Evolutionary conservation across 2,329 filamentous ascomycete genomes (phyloP).

Genomic region (Alternaria longipes): DNA sequence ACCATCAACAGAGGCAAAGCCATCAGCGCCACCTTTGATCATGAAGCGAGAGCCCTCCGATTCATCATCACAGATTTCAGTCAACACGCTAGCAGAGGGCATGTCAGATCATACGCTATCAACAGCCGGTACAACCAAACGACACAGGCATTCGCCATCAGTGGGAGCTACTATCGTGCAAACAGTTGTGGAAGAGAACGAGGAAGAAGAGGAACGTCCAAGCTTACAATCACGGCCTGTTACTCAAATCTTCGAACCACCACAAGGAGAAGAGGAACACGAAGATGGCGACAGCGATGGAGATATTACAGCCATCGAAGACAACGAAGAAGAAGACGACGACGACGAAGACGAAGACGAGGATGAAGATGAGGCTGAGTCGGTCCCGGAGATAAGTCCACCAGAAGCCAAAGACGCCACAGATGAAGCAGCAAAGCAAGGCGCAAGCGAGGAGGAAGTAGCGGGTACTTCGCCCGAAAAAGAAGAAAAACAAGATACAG

Average conservation of each 20-base stretch:
- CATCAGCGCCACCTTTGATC: constrained; percentile 42
- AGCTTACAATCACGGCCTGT: constrained; percentile 22
- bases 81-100: constrained; percentile 34
- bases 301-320: constrained; percentile 26
- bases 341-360: constrained; percentile 25
- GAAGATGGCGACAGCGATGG: constrained; percentile 17
- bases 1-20: constrained; percentile 56
- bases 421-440: constrained; percentile 31
- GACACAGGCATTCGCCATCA: constrained; percentile 84
- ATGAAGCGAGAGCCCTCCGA: constrained; percentile 49
- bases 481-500: constrained; percentile 18
- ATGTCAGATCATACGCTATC: constrained; percentile 58
- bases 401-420: constrained; percentile 19
- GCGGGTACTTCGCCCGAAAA: constrained; percentile 19
- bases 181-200: constrained; percentile 83
- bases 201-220: constrained; percentile 67
- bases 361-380: constrained; percentile 20
- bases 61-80: constrained; percentile 30
- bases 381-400: constrained; percentile 30
- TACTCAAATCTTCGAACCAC: constrained; percentile 30
- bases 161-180: constrained; percentile 76
- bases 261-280: constrained; percentile 16
- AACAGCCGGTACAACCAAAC: constrained; percentile 75
- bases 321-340: constrained; percentile 27
- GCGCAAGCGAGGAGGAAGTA: constrained; percentile 25